phyloP scores from a whole-genome alignment of 345 rosid genomes.

The Ceriops tagal region DNA sequence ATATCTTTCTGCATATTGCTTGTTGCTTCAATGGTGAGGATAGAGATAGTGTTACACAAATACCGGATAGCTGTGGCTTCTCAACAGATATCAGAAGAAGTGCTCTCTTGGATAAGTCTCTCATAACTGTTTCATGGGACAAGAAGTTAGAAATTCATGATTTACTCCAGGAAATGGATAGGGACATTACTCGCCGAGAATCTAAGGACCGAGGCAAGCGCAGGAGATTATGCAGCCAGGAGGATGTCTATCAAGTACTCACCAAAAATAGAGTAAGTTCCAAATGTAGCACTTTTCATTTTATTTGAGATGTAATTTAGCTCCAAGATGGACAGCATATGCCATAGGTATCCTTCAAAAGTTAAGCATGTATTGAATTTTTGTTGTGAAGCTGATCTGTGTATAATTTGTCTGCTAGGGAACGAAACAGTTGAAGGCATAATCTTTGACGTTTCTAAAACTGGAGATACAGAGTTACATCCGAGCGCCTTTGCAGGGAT shows the following conservation, averaged over 20 bases:
- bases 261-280: neutral
- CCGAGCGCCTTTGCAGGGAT: neutral
- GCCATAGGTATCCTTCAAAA: no score
- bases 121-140: no score
- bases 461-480: neutral
- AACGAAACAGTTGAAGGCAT: conserved; percentile 6
- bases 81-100: no score
- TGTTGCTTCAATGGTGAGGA: conserved; percentile 8
- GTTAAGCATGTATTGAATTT: no score
- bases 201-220: neutral
- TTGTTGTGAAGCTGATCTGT: no score
- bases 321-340: no score
- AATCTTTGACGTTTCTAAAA: neutral
- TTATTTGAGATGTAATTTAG: no score
- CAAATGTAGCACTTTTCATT: no score
- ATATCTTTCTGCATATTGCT: conserved; percentile 3
- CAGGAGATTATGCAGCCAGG: neutral
- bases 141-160: neutral
- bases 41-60: neutral
- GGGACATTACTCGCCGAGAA: neutral
- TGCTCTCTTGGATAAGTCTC: no score
- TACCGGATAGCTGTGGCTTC: no score
- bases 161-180: conserved; percentile 1
- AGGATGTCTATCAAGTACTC: neutral
- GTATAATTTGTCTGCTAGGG: neutral